These are phyloP conservation scores for Starmera amethionina DNA, from an alignment of 805 yeast genomes.

Conservation along the genomic window DNA sequence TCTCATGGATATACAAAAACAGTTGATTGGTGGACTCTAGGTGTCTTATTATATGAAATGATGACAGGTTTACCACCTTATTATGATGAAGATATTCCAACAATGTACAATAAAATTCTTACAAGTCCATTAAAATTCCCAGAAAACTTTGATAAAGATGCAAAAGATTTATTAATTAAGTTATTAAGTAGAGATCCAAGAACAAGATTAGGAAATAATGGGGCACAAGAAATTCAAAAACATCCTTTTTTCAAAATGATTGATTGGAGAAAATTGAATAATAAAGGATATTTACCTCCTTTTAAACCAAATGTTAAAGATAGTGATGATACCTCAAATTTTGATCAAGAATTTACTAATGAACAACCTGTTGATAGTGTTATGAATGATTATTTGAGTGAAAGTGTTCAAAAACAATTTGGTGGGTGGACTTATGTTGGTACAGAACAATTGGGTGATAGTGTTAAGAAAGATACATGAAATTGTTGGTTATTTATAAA, in stretches of 20 bases:
- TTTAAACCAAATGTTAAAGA: slow-evolving; percentile 86
- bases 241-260: slow-evolving; percentile 84
- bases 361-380: slow-evolving; percentile 94
- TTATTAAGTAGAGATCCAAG: slow-evolving; percentile 80
- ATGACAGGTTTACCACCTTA: slow-evolving; percentile 95
- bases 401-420: slow-evolving; percentile 93
- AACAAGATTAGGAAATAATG: slow-evolving; percentile 65
- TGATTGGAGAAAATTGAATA: slow-evolving; percentile 77
- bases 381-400: slow-evolving; percentile 85
- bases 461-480: slow-evolving; percentile 8
- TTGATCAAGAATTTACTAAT: slow-evolving; percentile 84
- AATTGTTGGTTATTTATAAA: neutral
- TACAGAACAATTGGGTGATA: slow-evolving; percentile 34
- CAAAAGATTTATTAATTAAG: slow-evolving; percentile 67
- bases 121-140: slow-evolving; percentile 89
- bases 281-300: slow-evolving; percentile 90
- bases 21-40: slow-evolving; percentile 99
- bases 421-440: slow-evolving; percentile 98
- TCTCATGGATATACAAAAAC: slow-evolving; percentile 93
- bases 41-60: slow-evolving; percentile 91
- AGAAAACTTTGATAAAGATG: slow-evolving; percentile 74
- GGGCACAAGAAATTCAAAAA: slow-evolving; percentile 73
- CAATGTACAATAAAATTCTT: slow-evolving; percentile 89
- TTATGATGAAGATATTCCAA: slow-evolving; percentile 86
- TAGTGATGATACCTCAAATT: slow-evolving; percentile 84